phyloP scores from a whole-genome alignment of 73 alveolate species.

The Paraurostyla sp. region DNA sequence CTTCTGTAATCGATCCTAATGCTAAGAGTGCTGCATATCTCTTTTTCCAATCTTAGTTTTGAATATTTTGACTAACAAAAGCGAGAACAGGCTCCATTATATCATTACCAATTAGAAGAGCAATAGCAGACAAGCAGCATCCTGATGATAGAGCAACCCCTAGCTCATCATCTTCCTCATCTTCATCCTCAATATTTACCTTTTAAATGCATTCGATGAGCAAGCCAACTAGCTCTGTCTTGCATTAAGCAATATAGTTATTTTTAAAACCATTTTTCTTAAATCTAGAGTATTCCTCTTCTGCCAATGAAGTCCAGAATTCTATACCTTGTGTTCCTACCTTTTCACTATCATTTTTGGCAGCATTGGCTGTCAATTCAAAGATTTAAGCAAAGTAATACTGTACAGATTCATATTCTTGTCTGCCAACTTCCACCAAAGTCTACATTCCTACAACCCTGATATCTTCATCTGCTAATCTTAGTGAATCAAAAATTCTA shows the following conservation, averaged over 20 bases:
- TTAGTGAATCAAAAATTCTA: slow-evolving; percentile 31
- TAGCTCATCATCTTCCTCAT: slow-evolving; percentile 74
- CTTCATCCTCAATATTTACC: slow-evolving; percentile 66
- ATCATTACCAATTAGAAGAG: slow-evolving; percentile 61
- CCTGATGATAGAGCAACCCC: slow-evolving; percentile 68
- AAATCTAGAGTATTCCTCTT: slow-evolving; percentile 58
- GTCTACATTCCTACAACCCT: slow-evolving; percentile 56
- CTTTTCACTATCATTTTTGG: slow-evolving; percentile 59
- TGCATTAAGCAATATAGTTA: slow-evolving; percentile 45
- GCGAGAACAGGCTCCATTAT: slow-evolving; percentile 63
- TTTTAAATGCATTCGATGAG: slow-evolving; percentile 41
- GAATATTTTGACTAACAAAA: slow-evolving; percentile 61
- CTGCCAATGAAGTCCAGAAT: slow-evolving; percentile 80
- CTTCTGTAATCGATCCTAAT: slow-evolving; percentile 78
- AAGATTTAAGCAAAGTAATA: slow-evolving; percentile 39
- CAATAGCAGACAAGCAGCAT: slow-evolving; percentile 66
- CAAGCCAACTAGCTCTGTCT: slow-evolving; percentile 1
- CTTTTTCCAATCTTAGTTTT: slow-evolving; percentile 61
- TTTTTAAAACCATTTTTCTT: slow-evolving; percentile 36
- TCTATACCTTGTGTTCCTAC: slow-evolving; percentile 73
- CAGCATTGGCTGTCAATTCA: slow-evolving; percentile 51
- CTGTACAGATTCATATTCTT: slow-evolving; percentile 60
- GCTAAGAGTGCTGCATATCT: slow-evolving; percentile 74
- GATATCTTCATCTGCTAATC: slow-evolving; percentile 41
- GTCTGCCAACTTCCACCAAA: slow-evolving; percentile 70